Conservation (phyloP, 768 basidiomycete genomes). For the Pleurotus eryngii region DNA sequence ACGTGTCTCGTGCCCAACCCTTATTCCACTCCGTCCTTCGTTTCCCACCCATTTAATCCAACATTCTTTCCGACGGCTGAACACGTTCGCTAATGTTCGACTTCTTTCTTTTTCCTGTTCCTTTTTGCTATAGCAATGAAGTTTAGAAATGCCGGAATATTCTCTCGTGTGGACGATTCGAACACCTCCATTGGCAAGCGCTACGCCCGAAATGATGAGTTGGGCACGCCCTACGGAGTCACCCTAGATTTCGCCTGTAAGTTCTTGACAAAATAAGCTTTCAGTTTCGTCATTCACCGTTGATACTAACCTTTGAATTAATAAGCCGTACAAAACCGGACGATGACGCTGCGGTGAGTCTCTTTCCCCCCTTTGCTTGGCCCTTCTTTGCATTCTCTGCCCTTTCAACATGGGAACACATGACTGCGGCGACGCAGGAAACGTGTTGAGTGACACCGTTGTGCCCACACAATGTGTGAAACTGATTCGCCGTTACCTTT, state of each 20-base stretch:
- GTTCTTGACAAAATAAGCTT: conserved; percentile 17
- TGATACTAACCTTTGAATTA: conserved; percentile 11
- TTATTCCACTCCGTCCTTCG: conserved; percentile 5
- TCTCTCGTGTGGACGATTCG: conserved; percentile 94
- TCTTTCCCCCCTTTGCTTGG: conserved; percentile 4
- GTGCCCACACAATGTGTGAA: too few species aligned
- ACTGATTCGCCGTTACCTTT: too few species aligned
- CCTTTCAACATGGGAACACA: conserved; percentile 3
- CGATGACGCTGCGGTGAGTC: conserved; percentile 88
- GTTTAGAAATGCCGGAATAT: conserved; percentile 84
- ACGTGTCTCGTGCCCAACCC: conserved; percentile 33
- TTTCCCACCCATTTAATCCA: conserved; percentile 9
- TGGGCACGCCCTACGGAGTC: conserved; percentile 95
- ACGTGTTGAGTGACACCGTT: neutral
- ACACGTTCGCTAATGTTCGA: conserved; percentile 4
- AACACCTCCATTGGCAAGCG: conserved; percentile 94
- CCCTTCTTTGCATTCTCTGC: conserved; percentile 1
- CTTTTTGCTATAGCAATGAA: conserved; percentile 59
- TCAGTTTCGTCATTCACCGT: conserved; percentile 5
- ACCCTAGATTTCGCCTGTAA: conserved; percentile 90
- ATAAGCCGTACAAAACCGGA: conserved; percentile 83
- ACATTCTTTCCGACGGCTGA: conserved; percentile 5
- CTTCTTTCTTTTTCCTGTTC: conserved; percentile 6
- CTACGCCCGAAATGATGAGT: conserved; percentile 96
- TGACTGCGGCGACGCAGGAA: neutral